Percentiles rank a stretch among this genome's conserved stretches.
Conservation (phyloP, 2,329 filamentous ascomycete species). For the Pseudogymnoascus sp. region DNA sequence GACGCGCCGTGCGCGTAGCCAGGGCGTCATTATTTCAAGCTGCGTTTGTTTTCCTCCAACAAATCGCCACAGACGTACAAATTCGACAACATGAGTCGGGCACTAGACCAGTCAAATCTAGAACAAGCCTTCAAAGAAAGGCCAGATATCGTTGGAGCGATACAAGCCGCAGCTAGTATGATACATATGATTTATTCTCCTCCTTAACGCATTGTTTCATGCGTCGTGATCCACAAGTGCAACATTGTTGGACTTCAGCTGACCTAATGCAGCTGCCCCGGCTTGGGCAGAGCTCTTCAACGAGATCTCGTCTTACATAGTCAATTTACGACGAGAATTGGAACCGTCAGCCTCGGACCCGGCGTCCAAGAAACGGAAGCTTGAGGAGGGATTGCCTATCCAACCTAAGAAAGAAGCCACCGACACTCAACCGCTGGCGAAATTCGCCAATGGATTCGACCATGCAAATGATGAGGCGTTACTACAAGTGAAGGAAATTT, state of each 20-base stretch:
- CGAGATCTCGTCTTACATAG: slow-evolving; percentile 25
- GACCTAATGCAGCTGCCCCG: slow-evolving; percentile 9
- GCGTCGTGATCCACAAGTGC: background rate
- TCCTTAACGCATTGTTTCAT: slow-evolving; percentile 14
- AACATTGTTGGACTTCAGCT: background rate
- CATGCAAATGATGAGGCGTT: slow-evolving; percentile 43
- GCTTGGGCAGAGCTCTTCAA: slow-evolving; percentile 26
- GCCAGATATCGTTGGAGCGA: slow-evolving; percentile 24
- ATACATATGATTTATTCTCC: slow-evolving; percentile 15
- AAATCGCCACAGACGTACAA: slow-evolving; percentile 3
- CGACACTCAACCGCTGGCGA: slow-evolving; percentile 16
- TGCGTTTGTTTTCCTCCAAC: background rate
- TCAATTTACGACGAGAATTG: slow-evolving; percentile 11
- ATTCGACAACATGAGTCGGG: slow-evolving; percentile 18
- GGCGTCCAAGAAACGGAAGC: slow-evolving; percentile 25
- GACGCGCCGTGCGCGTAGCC: slow-evolving; percentile 1
- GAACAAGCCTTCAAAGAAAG: slow-evolving; percentile 25
- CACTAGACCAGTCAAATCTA: slow-evolving; percentile 23
- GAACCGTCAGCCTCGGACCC: slow-evolving; percentile 18
- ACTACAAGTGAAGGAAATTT: slow-evolving; percentile 57
- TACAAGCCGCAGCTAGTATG: slow-evolving; percentile 25
- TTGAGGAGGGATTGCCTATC: slow-evolving; percentile 22
- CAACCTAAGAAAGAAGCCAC: slow-evolving; percentile 3
- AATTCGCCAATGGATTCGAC: slow-evolving; percentile 23
- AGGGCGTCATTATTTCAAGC: slow-evolving; percentile 6